These are phyloP conservation scores for Fistulina hepatica DNA, from an alignment of 1,284 basidiomycete species.

Conservation along the genomic window DNA sequence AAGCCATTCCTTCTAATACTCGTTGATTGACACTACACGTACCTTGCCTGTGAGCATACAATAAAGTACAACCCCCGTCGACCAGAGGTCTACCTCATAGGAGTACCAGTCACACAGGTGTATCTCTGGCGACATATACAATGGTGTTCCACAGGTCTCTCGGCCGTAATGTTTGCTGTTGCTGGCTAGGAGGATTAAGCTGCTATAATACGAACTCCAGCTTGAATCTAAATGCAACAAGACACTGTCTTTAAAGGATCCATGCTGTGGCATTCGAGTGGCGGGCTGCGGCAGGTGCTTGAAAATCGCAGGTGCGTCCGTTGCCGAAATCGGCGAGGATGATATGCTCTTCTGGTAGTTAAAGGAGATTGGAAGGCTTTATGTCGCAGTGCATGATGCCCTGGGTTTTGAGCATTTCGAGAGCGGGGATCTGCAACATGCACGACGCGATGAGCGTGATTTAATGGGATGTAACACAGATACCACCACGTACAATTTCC, in stretches of 20 bases:
- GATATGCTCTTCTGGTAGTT: not conserved
- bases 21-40: too few relatives aligned
- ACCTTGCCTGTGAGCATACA: not conserved
- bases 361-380: not conserved
- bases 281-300: too few relatives aligned
- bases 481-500: not conserved
- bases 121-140: conserved; percentile 1
- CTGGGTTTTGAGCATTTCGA: not conserved
- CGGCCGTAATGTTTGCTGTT: not conserved
- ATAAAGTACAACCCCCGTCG: conserved; percentile 1
- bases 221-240: not conserved
- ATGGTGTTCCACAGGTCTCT: not conserved
- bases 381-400: not conserved
- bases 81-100: conserved; percentile 6
- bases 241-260: not conserved
- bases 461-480: not conserved
- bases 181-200: too few relatives aligned
- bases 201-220: not conserved
- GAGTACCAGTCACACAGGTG: not conserved
- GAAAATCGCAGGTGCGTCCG: too few relatives aligned
- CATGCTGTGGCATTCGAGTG: too few relatives aligned
- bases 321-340: conserved; percentile 1
- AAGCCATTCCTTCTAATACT: too few relatives aligned
- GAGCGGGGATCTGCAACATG: not conserved
- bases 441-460: not conserved